Evolutionary conservation across 176 grass and related monocot species (phyloP).

Genomic region (Luzula sylvatica): DNA sequence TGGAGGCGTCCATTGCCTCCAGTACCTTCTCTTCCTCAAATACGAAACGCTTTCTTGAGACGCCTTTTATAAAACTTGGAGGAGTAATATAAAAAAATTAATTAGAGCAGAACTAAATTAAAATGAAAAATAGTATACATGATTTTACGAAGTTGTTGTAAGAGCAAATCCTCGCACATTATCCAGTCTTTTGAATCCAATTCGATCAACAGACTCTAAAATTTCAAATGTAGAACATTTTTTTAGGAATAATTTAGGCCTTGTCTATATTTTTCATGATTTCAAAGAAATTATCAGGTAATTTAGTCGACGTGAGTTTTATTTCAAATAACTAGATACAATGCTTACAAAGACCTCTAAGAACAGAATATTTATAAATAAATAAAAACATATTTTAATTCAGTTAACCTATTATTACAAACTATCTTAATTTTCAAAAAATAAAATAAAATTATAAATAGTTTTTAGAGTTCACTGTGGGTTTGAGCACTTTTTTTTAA

Average conservation of each 20-base stretch:
- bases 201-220: constrained; percentile 39
- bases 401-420: too few relatives aligned
- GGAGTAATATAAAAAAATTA: constrained; percentile 25
- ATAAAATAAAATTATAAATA: neutral
- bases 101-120: too few relatives aligned
- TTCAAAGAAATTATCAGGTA: too few relatives aligned
- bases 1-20: constrained; percentile 57
- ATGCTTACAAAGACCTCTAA: too few relatives aligned
- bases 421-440: neutral
- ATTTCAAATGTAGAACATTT: neutral
- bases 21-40: constrained; percentile 85
- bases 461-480: neutral
- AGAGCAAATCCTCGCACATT: constrained; percentile 14
- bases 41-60: constrained; percentile 98
- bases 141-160: constrained; percentile 65
- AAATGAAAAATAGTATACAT: too few relatives aligned
- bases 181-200: constrained; percentile 85
- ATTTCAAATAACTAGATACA: too few relatives aligned
- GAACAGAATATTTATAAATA: neutral
- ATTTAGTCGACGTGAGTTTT: too few relatives aligned
- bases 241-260: too few relatives aligned
- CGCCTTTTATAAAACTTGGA: constrained; percentile 90
- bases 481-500: neutral
- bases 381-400: neutral
- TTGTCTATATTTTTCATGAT: too few relatives aligned